Conservation (phyloP, 2,329 filamentous ascomycete species). For the Grosmannia huntii region DNA sequence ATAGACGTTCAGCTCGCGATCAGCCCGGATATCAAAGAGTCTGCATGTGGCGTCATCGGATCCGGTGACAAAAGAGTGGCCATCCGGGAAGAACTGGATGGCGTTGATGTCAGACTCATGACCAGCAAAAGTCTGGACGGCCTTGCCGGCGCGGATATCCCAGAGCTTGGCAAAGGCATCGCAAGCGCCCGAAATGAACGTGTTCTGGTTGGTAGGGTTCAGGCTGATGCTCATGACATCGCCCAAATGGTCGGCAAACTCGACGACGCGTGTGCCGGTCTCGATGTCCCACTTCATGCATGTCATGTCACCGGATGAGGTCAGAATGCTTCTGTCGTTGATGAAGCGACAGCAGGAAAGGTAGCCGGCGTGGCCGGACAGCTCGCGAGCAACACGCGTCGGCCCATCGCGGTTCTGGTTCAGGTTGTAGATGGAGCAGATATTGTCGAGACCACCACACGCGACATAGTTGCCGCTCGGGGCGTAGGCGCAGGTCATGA, state of each 20-base stretch:
- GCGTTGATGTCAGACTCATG: constrained; percentile 99
- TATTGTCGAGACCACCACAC: constrained; percentile 97
- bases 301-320: constrained; percentile 98
- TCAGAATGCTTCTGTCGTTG: constrained; percentile 94
- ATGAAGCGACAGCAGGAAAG: constrained; percentile 98
- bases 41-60: constrained; percentile 96
- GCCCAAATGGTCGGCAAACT: constrained; percentile 95
- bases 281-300: constrained; percentile 99
- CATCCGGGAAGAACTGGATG: constrained; percentile 98
- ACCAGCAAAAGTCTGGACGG: constrained; percentile 94
- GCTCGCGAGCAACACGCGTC: constrained; percentile 85
- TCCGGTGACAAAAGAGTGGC: constrained; percentile 94
- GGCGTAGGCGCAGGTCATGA: constrained; percentile 99
- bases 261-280: constrained; percentile 90
- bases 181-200: constrained; percentile 97
- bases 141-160: constrained; percentile 97
- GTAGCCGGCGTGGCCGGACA: constrained; percentile 94
- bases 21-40: constrained; percentile 93
- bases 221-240: constrained; percentile 99
- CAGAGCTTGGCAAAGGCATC: constrained; percentile 97
- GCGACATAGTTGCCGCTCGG: constrained; percentile 97
- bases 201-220: constrained; percentile 97
- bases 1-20: constrained; percentile 62
- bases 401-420: constrained; percentile 92
- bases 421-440: constrained; percentile 98